These are phyloP conservation scores for Dipodascus geniculatus DNA, from an alignment of 805 yeast genomes.

Conservation along the genomic window DNA sequence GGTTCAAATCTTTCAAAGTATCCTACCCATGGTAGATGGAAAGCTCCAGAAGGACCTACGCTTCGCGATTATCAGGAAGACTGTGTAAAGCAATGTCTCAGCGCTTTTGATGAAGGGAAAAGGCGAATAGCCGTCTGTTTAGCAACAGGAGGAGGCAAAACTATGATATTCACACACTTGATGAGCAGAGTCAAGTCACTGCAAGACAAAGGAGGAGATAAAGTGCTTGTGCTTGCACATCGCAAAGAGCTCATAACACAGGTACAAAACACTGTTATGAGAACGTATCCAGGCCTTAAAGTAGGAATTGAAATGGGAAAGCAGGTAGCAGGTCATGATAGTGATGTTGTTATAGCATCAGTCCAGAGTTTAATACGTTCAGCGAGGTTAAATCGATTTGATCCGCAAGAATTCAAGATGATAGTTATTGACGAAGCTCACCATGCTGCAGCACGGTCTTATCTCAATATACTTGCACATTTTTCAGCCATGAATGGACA, in stretches of 20 bases:
- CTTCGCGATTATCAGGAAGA: slow-evolving; percentile 55
- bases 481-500: slow-evolving; percentile 36
- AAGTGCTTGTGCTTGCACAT: slow-evolving; percentile 60
- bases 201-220: slow-evolving; percentile 30
- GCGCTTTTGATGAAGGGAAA: slow-evolving; percentile 34
- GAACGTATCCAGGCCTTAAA: slow-evolving; percentile 36
- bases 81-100: slow-evolving; percentile 47
- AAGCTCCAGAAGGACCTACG: not conserved
- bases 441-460: slow-evolving; percentile 70
- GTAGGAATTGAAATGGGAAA: slow-evolving; percentile 66
- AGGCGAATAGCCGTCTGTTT: slow-evolving; percentile 66
- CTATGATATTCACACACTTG: slow-evolving; percentile 46
- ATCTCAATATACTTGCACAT: slow-evolving; percentile 43
- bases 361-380: slow-evolving; percentile 50
- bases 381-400: slow-evolving; percentile 38
- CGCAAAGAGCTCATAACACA: slow-evolving; percentile 69
- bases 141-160: slow-evolving; percentile 94
- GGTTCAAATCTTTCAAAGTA: too few species aligned
- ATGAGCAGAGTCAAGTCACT: slow-evolving; percentile 28
- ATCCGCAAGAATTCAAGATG: slow-evolving; percentile 52
- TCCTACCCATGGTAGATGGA: not conserved
- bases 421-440: slow-evolving; percentile 88
- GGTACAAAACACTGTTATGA: slow-evolving; percentile 40
- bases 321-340: slow-evolving; percentile 29
- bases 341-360: slow-evolving; percentile 67